Percentiles rank a stretch among this genome's conserved stretches.
Evolutionary conservation across 2,329 filamentous ascomycete genomes (phyloP).

Genomic region (Diplodia sapinea): DNA sequence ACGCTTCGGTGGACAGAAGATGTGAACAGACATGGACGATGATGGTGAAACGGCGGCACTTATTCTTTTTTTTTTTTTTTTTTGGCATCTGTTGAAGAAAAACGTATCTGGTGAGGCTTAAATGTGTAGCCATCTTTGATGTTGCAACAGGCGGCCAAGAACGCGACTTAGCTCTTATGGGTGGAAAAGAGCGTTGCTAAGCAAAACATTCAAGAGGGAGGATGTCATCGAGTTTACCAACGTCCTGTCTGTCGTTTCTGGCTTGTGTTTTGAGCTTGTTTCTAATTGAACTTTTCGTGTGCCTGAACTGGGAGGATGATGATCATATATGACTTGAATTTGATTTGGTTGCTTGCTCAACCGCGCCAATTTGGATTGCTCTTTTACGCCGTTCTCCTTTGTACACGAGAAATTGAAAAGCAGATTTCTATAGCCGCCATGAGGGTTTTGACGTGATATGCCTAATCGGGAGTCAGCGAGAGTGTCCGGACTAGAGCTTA

Average conservation of each 20-base stretch:
- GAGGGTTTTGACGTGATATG: not conserved
- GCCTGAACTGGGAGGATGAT: not conserved
- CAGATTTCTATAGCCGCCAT: not conserved
- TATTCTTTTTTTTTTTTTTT: not conserved
- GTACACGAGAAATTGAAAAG: not conserved
- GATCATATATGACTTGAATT: not conserved
- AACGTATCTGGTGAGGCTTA: not conserved
- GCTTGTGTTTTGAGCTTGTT: not conserved
- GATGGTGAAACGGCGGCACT: not conserved
- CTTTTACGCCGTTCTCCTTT: not conserved
- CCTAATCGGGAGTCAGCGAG: not conserved
- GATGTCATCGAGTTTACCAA: not conserved
- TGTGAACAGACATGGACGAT: not conserved
- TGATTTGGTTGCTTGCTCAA: not conserved
- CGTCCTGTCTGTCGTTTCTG: not conserved
- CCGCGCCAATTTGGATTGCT: not conserved
- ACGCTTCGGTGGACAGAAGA: constrained; percentile 8
- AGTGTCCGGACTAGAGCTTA: not conserved
- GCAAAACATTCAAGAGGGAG: not conserved
- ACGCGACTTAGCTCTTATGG: constrained; percentile 5
- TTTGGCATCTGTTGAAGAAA: not conserved
- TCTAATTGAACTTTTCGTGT: not conserved
- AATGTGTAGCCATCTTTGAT: not conserved
- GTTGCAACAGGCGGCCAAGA: not conserved
- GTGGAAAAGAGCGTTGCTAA: constrained; percentile 16